Conservation (phyloP, 257 asterid genomes). For the Solanum rostratum region DNA sequence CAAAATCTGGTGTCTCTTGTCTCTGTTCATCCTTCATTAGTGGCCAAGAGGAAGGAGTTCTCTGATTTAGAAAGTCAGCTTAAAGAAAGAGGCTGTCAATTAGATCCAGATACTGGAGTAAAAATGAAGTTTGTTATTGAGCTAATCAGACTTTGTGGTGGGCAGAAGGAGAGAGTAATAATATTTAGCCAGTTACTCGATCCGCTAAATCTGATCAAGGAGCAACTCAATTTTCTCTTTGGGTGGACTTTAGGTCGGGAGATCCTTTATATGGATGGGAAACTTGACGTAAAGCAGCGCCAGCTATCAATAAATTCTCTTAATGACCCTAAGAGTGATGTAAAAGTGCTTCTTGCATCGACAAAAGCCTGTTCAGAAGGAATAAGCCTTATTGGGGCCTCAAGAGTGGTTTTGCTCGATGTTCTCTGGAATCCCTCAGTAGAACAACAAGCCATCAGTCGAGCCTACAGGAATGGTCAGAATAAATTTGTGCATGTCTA, state of each 20-base stretch:
- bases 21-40: conserved; percentile 59
- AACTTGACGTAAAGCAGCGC: not conserved
- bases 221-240: not conserved
- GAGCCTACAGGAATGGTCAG: conserved; percentile 78
- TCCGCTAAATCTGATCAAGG: conserved; percentile 37
- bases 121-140: conserved; percentile 46
- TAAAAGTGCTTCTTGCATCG: not conserved
- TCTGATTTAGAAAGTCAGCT: not conserved
- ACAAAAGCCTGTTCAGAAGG: not conserved
- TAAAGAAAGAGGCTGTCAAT: not conserved
- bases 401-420: conserved; percentile 68
- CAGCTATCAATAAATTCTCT: not conserved
- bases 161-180: conserved; percentile 37
- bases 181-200: conserved; percentile 41
- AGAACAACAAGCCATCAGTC: conserved; percentile 57
- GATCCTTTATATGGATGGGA: conserved; percentile 23
- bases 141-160: conserved; percentile 23
- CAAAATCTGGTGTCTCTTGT: conserved; percentile 31
- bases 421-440: conserved; percentile 74
- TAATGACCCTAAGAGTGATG: not conserved
- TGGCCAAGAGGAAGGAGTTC: conserved; percentile 20
- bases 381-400: conserved; percentile 56
- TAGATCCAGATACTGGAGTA: conserved; percentile 33
- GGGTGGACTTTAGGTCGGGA: conserved; percentile 49
- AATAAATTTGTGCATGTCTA: conserved; percentile 52